These are phyloP conservation scores for Mortierella claussenii DNA, from an alignment of 192 early-diverging fungal genomes.

Conservation along the genomic window DNA sequence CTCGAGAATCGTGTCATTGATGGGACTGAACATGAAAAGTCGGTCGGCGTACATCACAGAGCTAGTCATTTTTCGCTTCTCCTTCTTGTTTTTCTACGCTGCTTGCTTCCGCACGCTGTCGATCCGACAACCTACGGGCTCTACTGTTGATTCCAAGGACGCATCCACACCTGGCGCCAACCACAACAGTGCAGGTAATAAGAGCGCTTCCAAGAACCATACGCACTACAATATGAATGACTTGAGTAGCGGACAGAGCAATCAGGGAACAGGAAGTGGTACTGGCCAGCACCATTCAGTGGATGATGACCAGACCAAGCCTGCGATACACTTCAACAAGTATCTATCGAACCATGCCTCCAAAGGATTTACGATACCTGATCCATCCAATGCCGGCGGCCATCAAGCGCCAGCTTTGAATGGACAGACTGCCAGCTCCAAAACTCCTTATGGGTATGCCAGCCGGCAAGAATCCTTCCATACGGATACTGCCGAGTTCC, in stretches of 20 bases:
- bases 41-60: constrained; percentile 36
- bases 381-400: constrained; percentile 8
- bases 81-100: constrained; percentile 49
- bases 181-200: constrained; percentile 8
- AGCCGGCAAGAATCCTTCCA: constrained; percentile 8
- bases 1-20: constrained; percentile 32
- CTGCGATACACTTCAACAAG: constrained; percentile 34
- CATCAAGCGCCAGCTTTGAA: background rate
- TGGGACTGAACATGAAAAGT: constrained; percentile 42
- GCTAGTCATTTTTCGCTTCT: constrained; percentile 44
- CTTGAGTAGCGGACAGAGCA: background rate
- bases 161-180: background rate
- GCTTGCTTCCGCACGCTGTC: constrained; percentile 47
- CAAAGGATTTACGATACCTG: constrained; percentile 45
- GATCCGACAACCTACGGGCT: constrained; percentile 47
- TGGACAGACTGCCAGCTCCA: constrained; percentile 1
- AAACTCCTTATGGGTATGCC: constrained; percentile 12
- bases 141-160: constrained; percentile 39
- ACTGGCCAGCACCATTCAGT: background rate
- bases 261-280: background rate
- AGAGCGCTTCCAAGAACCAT: constrained; percentile 30
- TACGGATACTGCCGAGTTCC: constrained; percentile 3
- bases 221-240: constrained; percentile 39
- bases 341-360: constrained; percentile 48
- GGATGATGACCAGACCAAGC: background rate